Conservation (phyloP, 345 rosid genomes). For the Salix koriyanagi region DNA sequence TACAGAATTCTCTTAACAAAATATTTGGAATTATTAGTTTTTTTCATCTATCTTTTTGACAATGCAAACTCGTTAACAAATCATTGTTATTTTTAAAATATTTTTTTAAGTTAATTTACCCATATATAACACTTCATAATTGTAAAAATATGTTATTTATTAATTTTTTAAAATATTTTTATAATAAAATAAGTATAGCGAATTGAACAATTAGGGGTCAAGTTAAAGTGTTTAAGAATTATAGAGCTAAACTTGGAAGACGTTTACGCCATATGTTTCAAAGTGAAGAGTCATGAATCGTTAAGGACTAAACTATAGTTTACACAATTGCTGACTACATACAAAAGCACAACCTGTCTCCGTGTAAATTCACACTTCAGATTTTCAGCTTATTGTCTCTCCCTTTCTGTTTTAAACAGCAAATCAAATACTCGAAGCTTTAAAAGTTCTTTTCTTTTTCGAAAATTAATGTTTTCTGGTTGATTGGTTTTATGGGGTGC, state of each 20-base stretch:
- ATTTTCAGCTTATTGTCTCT: neutral
- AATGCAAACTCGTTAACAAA: too few species aligned
- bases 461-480: constrained; percentile 44
- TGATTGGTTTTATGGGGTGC: constrained; percentile 70
- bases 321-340: neutral
- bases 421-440: too few species aligned
- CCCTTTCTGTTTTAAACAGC: too few species aligned
- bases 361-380: neutral
- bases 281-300: neutral
- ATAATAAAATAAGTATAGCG: too few species aligned
- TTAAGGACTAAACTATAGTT: neutral
- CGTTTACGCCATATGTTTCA: neutral
- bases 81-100: too few species aligned
- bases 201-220: neutral
- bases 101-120: too few species aligned
- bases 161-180: too few species aligned
- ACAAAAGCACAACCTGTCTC: neutral
- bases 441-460: neutral
- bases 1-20: too few species aligned
- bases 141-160: too few species aligned
- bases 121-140: too few species aligned
- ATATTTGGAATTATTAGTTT: too few species aligned
- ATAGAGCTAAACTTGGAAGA: neutral
- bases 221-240: neutral
- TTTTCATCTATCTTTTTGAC: too few species aligned